Evolutionary conservation across 2,329 filamentous ascomycete species (phyloP).

Genomic region (Venturia aucupariae): DNA sequence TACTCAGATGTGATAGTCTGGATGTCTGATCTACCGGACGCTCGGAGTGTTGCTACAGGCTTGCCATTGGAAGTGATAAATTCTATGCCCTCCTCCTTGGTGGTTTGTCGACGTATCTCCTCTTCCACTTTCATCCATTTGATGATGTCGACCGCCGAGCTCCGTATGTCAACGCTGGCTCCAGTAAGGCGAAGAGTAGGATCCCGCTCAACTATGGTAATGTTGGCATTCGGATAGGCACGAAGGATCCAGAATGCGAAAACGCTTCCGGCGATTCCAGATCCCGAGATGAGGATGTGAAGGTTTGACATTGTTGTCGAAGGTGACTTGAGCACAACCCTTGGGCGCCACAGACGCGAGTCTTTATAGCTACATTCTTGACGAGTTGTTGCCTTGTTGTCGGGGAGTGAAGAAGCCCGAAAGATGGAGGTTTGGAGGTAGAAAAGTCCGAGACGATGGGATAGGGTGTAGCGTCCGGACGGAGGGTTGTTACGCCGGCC

Average conservation of each 20-base stretch:
- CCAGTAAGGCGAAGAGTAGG: slow-evolving; percentile 37
- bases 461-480: neutral
- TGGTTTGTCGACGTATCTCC: slow-evolving; percentile 29
- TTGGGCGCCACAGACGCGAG: neutral
- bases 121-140: slow-evolving; percentile 43
- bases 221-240: slow-evolving; percentile 14
- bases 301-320: neutral
- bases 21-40: slow-evolving; percentile 33
- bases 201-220: slow-evolving; percentile 36
- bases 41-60: slow-evolving; percentile 21
- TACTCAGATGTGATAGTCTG: slow-evolving; percentile 45
- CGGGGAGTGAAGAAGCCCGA: neutral
- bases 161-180: slow-evolving; percentile 46
- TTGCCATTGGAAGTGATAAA: slow-evolving; percentile 32
- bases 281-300: slow-evolving; percentile 18
- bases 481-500: neutral
- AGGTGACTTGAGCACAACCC: neutral
- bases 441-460: neutral
- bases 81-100: slow-evolving; percentile 41
- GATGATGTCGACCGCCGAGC: slow-evolving; percentile 41
- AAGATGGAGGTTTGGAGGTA: neutral
- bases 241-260: slow-evolving; percentile 13
- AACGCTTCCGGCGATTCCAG: slow-evolving; percentile 10
- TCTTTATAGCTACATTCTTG: neutral
- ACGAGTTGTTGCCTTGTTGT: neutral